Base-by-base conservation (phyloP, 805 yeast genomes). In the Naumovozyma dairenensis region DNA sequence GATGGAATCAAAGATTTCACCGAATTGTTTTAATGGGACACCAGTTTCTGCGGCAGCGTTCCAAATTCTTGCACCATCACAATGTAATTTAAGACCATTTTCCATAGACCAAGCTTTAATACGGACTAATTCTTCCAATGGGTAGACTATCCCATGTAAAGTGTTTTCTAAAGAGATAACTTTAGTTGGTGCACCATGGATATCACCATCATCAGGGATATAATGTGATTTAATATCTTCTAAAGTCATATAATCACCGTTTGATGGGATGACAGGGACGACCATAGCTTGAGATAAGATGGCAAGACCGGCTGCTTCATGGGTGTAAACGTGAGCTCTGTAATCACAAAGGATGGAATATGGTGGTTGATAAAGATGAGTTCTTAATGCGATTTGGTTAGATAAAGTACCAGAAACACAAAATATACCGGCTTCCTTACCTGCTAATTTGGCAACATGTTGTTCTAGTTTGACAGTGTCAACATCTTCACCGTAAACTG, bases 11-110 rank as follows among this genome's bases (percentile, higher is more conserved):
- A 86, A 86, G 40, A 75, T 63, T 41, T 69, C 65, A 45, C 93
- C 81, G 57, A 77, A 85, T 48, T 83, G 83, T 14, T 57, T 60
- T 40, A 86, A 59, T 13, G 84, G 61, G 24, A 81, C 65, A 17
- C 81, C 85, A 16, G 52, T 29, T 18, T 71, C 87, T 9, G 71
- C 80, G 26, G 76, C 65, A n/a, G 96, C 96, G 55, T 82, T 83
- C 87, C 93, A 86, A 32, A 87, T 61, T 48, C 97, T 71, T n/a
- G 96, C 97, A 42, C 96, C 97, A 55, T 87, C 97, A 48, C 86
- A 73, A 51, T 89, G 96, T 45, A 86, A 57, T 36, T 64, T 68
- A 35, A 83, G 59, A 35, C 65, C 66, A 45, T 77, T 66, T 19
- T 62, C 69, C 34, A 67, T 65, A 42, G 89, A 83, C 69, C 82